Percentiles rank a stretch among this genome's conserved stretches.
Evolutionary conservation across 1,139 yeast species (phyloP).

Genomic region (Taphrina communis): DNA sequence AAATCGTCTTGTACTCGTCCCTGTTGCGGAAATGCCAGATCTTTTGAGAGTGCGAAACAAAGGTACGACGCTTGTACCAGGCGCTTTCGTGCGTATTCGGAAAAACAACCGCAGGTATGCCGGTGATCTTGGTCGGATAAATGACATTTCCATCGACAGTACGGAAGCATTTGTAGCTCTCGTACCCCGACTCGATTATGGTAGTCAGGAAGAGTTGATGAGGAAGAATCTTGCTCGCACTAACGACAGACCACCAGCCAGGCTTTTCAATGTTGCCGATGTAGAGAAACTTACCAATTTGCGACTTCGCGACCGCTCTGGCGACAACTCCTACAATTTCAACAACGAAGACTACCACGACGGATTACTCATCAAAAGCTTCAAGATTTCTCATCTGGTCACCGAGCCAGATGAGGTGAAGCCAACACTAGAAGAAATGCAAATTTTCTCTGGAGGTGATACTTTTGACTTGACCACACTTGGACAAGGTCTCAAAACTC

Average conservation of each 20-base stretch:
- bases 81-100: conserved; percentile 74
- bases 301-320: conserved; percentile 65
- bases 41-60: conserved; percentile 87
- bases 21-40: conserved; percentile 94
- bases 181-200: conserved; percentile 92
- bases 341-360: conserved; percentile 86
- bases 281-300: conserved; percentile 69
- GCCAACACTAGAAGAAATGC: conserved; percentile 87
- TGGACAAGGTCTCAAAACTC: conserved; percentile 72
- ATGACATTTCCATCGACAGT: conserved; percentile 91
- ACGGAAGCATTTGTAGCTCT: conserved; percentile 89
- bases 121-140: conserved; percentile 91
- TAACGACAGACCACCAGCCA: conserved; percentile 73
- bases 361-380: conserved; percentile 85
- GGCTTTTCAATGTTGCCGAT: conserved; percentile 74
- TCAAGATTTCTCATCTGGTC: conserved; percentile 67
- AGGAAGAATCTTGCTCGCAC: conserved; percentile 55
- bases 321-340: conserved; percentile 70
- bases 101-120: conserved; percentile 89
- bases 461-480: conserved; percentile 84
- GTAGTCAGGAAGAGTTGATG: conserved; percentile 62
- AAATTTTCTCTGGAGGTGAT: conserved; percentile 78
- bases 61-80: conserved; percentile 87
- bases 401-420: conserved; percentile 82
- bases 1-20: conserved; percentile 65